These are phyloP conservation scores for Lavandula angustifolia DNA, from an alignment of 257 asterid species.

Conservation along the genomic window DNA sequence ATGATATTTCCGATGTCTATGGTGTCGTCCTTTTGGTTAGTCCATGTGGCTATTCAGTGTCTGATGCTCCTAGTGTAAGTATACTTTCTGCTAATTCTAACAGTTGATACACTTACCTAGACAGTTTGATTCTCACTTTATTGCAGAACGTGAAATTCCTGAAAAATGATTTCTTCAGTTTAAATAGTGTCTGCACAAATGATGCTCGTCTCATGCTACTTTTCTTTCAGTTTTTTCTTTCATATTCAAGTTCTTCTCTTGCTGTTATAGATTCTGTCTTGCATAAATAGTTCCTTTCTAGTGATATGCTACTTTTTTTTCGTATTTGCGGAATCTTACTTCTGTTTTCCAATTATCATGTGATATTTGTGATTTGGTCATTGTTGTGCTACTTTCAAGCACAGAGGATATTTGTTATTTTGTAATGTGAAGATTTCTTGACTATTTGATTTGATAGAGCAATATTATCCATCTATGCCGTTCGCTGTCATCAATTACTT, in stretches of 20 bases:
- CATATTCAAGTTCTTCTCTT: neutral
- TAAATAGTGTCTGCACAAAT: conserved; percentile 18
- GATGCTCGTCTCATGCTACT: conserved; percentile 12
- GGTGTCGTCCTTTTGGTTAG: conserved; percentile 86
- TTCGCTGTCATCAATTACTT: conserved; percentile 18
- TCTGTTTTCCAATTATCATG: conserved; percentile 7
- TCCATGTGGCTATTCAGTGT: conserved; percentile 87
- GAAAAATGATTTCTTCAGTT: conserved; percentile 8
- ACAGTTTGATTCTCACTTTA: conserved; percentile 22
- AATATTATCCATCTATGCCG: conserved; percentile 2
- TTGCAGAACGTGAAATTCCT: conserved; percentile 19
- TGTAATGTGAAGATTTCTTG: neutral
- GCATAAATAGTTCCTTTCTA: neutral
- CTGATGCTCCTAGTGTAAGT: conserved; percentile 94
- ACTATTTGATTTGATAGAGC: conserved; percentile 14
- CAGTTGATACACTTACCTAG: conserved; percentile 21
- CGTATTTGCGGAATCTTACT: conserved; percentile 7
- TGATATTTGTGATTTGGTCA: neutral
- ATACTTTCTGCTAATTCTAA: conserved; percentile 28
- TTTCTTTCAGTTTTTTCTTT: conserved; percentile 3
- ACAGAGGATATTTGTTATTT: too few relatives aligned
- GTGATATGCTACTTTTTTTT: neutral
- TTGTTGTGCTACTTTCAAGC: conserved; percentile 1
- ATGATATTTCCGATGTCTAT: conserved; percentile 80
- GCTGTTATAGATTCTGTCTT: neutral